Evolutionary conservation across 2,329 filamentous ascomycete species (phyloP).

Genomic region (Arthrobotrys conoides): DNA sequence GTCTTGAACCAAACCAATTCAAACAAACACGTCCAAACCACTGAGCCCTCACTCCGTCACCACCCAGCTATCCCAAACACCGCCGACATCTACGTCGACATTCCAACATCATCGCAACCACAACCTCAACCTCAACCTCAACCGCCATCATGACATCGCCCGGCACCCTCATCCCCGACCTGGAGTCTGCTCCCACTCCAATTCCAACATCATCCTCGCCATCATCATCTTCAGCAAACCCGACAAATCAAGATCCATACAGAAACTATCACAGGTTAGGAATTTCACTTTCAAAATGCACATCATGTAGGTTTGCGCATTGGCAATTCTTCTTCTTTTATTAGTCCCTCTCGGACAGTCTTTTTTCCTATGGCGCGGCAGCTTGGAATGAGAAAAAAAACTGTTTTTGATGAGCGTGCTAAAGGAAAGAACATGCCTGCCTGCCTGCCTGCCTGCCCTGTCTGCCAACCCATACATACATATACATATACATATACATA

Average conservation of each 20-base stretch:
- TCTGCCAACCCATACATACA: conserved; percentile 54
- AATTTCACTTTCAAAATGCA: conserved; percentile 59
- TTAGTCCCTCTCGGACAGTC: conserved; percentile 8
- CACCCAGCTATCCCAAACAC: neutral
- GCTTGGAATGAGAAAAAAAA: conserved; percentile 8
- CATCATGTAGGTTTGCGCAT: conserved; percentile 60
- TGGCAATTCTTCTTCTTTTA: conserved; percentile 31
- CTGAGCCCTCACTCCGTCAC: neutral
- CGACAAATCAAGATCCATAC: conserved; percentile 4
- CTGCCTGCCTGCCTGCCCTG: neutral
- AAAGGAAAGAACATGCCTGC: conserved; percentile 22
- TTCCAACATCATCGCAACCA: neutral
- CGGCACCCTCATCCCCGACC: conserved; percentile 40
- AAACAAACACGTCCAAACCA: conserved; percentile 7
- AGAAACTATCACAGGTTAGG: conserved; percentile 56
- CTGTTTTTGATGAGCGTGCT: conserved; percentile 19
- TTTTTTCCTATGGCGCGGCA: neutral
- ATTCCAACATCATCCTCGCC: conserved; percentile 1
- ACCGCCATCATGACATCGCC: conserved; percentile 33
- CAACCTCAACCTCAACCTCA: neutral
- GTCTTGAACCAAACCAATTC: neutral
- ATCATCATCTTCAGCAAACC: conserved; percentile 3
- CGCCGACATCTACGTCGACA: conserved; percentile 4
- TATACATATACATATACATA: neutral
- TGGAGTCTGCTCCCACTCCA: conserved; percentile 42